A percentile compares a stretch with the other conserved stretches of the same genome.
Conservation (phyloP, 2,329 filamentous ascomycete genomes). For the Lecanosticta acicola region DNA sequence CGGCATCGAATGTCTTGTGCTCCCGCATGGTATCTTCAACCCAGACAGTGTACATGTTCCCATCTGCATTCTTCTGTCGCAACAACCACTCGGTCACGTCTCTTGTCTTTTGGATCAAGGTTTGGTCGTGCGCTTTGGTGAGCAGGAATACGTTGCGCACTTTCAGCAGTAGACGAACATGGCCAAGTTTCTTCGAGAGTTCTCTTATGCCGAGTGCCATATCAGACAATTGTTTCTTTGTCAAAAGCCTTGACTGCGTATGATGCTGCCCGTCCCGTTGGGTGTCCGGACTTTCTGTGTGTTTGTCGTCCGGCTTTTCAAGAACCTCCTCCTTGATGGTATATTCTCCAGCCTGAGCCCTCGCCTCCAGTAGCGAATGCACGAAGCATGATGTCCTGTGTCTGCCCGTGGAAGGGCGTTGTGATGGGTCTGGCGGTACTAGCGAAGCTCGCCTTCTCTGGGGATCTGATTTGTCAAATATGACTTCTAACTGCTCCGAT, state of each 20-base stretch:
- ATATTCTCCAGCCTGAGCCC: slow-evolving; percentile 31
- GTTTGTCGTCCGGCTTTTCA: slow-evolving; percentile 40
- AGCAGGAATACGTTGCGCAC: slow-evolving; percentile 81
- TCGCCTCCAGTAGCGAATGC: slow-evolving; percentile 52
- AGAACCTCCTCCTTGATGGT: slow-evolving; percentile 20
- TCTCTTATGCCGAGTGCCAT: slow-evolving; percentile 96
- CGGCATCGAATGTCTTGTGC: slow-evolving; percentile 66
- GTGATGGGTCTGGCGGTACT: slow-evolving; percentile 27
- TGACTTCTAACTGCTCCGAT: slow-evolving; percentile 44
- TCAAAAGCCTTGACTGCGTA: slow-evolving; percentile 68
- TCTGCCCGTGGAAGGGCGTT: slow-evolving; percentile 35
- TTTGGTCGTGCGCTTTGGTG: slow-evolving; percentile 84
- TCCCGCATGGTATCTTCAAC: slow-evolving; percentile 70
- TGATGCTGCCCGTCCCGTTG: slow-evolving; percentile 33
- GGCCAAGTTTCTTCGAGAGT: slow-evolving; percentile 77
- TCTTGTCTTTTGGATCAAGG: slow-evolving; percentile 69
- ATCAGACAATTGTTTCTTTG: slow-evolving; percentile 89
- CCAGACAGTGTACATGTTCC: slow-evolving; percentile 66
- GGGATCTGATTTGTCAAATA: slow-evolving; percentile 48
- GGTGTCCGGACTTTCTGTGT: slow-evolving; percentile 31
- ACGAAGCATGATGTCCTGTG: slow-evolving; percentile 55
- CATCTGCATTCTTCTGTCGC: slow-evolving; percentile 53
- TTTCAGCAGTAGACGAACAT: slow-evolving; percentile 73
- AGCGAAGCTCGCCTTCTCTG: slow-evolving; percentile 58
- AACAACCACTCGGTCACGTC: slow-evolving; percentile 78